Percentiles rank a stretch among this genome's conserved stretches.
These are phyloP conservation scores for Aspergillus biplanus DNA, from an alignment of 495 filamentous ascomycete genomes.

Conservation along the genomic window DNA sequence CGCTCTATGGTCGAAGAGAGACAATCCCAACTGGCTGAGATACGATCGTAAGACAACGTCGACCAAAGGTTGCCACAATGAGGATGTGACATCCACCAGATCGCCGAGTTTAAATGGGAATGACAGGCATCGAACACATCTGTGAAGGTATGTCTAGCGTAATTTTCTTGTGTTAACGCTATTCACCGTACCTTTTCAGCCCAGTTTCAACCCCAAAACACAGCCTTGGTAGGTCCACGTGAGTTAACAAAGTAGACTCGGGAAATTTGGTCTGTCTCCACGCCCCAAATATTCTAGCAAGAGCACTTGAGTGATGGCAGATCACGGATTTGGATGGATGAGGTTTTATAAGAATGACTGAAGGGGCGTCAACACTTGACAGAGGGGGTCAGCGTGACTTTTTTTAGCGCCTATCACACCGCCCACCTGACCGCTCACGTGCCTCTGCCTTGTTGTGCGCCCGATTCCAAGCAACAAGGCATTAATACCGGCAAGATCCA, in stretches of 20 bases:
- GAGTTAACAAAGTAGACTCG: too few species aligned
- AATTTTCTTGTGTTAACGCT: constrained; percentile 2
- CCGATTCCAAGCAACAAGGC: neutral
- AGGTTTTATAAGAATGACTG: neutral
- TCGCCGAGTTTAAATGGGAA: neutral
- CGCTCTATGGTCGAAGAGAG: neutral
- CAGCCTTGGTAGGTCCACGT: too few species aligned
- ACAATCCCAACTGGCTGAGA: too few species aligned
- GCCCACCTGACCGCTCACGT: constrained; percentile 29
- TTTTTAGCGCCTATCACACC: constrained; percentile 21
- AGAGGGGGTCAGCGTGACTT: neutral
- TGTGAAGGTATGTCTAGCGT: constrained; percentile 12
- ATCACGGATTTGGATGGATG: neutral
- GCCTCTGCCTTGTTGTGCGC: neutral
- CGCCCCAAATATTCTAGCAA: too few species aligned
- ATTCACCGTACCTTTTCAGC: constrained; percentile 5
- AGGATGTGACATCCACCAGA: neutral
- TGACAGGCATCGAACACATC: neutral
- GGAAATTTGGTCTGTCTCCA: too few species aligned
- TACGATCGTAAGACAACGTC: neutral
- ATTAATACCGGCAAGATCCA: constrained; percentile 29
- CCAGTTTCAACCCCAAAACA: neutral
- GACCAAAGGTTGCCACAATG: neutral
- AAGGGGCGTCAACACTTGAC: neutral
- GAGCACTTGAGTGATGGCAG: neutral